Conservation (phyloP, 441 rosid genomes). For the Viola pubescens region DNA sequence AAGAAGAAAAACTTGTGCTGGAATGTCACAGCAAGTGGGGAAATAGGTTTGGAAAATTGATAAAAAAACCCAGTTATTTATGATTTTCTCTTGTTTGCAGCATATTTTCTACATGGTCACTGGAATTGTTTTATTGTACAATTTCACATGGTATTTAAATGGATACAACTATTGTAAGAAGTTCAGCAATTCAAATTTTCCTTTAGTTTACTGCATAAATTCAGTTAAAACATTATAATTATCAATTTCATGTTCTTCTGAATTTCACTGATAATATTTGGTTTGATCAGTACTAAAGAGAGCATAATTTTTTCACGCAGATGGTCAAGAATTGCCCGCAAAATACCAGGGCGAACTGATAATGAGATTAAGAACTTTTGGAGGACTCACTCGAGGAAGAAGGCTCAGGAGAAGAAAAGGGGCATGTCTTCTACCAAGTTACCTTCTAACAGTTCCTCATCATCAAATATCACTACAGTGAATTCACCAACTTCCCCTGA, state of each 20-base stretch:
- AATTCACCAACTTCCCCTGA: slow-evolving; percentile 31
- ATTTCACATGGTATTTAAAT: not conserved
- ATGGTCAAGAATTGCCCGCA: slow-evolving; percentile 91
- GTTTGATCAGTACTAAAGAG: slow-evolving; percentile 2
- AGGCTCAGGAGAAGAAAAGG: slow-evolving; percentile 73
- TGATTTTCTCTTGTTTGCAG: not conserved
- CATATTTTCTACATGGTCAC: not conserved
- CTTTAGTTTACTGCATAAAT: not conserved
- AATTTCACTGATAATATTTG: not conserved
- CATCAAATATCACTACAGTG: slow-evolving; percentile 41
- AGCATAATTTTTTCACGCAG: slow-evolving; percentile 28
- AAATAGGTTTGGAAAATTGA: slow-evolving; percentile 56
- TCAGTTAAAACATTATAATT: not conserved
- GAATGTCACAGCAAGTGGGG: slow-evolving; percentile 95
- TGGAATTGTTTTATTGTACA: not conserved
- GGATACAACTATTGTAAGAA: no score
- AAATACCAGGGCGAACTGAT: slow-evolving; percentile 86
- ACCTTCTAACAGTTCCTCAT: slow-evolving; percentile 46
- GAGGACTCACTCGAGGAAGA: slow-evolving; percentile 84
- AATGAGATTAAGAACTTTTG: slow-evolving; percentile 96
- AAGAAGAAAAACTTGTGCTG: slow-evolving; percentile 80
- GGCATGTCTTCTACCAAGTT: slow-evolving; percentile 37
- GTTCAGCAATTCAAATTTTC: not conserved
- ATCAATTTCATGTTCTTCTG: not conserved
- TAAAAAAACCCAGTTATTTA: not conserved